A percentile compares a stretch with the other conserved stretches of the same genome.
Conservation (phyloP, 345 rosid genomes). For the Gossypium turneri region DNA sequence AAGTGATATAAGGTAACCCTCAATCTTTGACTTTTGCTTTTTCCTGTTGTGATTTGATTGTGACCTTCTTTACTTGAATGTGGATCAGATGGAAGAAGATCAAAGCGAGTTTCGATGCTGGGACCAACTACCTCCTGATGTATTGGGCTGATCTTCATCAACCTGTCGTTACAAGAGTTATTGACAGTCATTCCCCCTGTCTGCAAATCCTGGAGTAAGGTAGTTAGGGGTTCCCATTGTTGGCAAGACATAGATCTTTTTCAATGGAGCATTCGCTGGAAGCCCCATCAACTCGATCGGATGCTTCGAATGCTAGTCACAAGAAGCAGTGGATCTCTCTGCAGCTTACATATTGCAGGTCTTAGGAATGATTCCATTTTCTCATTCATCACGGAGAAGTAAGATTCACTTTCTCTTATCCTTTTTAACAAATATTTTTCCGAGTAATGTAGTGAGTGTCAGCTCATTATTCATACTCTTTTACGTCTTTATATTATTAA, state of each 20-base stretch:
- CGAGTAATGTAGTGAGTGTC: too few species aligned
- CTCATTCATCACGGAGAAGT: conserved; percentile 75
- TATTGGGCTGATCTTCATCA: conserved; percentile 66
- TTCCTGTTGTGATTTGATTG: too few species aligned
- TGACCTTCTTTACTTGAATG: too few species aligned
- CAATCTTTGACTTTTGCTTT: too few species aligned
- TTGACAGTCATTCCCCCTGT: conserved; percentile 76
- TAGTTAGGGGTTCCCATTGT: conserved; percentile 77
- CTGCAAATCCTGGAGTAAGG: conserved; percentile 83
- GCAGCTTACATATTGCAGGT: conserved; percentile 60
- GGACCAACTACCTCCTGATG: conserved; percentile 87
- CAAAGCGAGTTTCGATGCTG: conserved; percentile 26
- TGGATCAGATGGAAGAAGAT: too few species aligned
- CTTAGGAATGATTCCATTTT: conserved; percentile 47
- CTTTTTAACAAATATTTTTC: background rate
- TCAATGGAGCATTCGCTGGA: conserved; percentile 57
- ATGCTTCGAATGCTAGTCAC: conserved; percentile 70
- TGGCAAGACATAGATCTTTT: conserved; percentile 92
- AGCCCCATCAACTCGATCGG: conserved; percentile 44
- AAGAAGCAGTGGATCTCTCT: conserved; percentile 70
- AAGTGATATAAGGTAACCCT: too few species aligned
- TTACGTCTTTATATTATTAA: too few species aligned
- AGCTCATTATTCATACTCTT: too few species aligned
- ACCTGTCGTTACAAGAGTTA: conserved; percentile 59
- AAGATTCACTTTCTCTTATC: conserved; percentile 26